Conservation (phyloP, 1,139 yeast genomes). For the Scheffersomyces illinoinensis region DNA sequence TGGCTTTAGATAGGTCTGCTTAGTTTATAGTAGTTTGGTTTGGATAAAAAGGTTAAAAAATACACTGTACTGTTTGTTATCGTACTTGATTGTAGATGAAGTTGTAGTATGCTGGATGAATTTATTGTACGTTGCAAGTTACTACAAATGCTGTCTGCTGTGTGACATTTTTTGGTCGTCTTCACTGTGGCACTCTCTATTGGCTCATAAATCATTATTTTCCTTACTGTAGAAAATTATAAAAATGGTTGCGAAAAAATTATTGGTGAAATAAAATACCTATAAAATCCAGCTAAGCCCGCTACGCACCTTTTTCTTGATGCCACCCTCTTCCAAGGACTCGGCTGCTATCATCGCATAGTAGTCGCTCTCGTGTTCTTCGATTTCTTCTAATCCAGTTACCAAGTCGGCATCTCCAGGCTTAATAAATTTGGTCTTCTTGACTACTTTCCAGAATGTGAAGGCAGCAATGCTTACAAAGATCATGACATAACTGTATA, state of each 20-base stretch:
- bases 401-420: conserved; percentile 36
- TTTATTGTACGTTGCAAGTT: too few relatives aligned
- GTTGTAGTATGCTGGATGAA: too few relatives aligned
- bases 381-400: conserved; percentile 41
- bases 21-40: not conserved
- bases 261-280: not conserved
- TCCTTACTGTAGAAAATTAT: too few relatives aligned
- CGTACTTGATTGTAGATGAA: not conserved
- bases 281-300: conserved; percentile 15
- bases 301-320: conserved; percentile 6
- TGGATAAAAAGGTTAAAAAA: not conserved
- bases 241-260: not conserved
- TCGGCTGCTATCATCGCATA: conserved; percentile 27
- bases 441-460: conserved; percentile 35
- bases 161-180: too few relatives aligned
- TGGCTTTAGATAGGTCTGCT: conserved; percentile 3
- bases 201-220: too few relatives aligned
- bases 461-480: conserved; percentile 34
- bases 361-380: conserved; percentile 45
- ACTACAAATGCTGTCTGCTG: too few relatives aligned
- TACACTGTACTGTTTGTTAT: conserved; percentile 1
- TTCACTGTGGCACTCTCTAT: too few relatives aligned
- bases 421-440: conserved; percentile 28
- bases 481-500: conserved; percentile 44
- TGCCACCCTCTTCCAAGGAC: conserved; percentile 3